Evolutionary conservation across 805 yeast genomes (phyloP).

Genomic region (Wickerhamomyces pijperi): DNA sequence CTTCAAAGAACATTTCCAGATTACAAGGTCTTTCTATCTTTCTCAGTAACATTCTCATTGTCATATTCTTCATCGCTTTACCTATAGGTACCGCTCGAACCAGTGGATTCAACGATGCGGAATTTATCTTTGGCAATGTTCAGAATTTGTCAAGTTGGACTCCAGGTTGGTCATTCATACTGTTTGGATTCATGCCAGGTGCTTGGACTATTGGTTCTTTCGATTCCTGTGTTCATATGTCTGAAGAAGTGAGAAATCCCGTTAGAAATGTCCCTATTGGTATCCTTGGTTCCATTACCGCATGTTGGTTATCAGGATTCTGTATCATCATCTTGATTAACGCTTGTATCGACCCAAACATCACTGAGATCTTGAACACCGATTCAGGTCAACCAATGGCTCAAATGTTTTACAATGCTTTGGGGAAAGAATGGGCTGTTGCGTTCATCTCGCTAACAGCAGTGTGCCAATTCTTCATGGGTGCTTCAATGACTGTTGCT

Average conservation of each 20-base stretch:
- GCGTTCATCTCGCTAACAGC: conserved; percentile 51
- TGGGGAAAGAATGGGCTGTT: conserved; percentile 55
- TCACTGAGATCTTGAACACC: too few species aligned
- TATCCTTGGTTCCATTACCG: conserved; percentile 42
- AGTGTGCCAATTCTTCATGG: conserved; percentile 55
- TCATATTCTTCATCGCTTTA: conserved; percentile 48
- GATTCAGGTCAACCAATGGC: conserved; percentile 51
- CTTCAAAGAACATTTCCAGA: conserved; percentile 45
- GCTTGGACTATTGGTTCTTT: conserved; percentile 70
- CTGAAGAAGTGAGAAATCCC: conserved; percentile 59
- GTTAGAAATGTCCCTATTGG: conserved; percentile 52
- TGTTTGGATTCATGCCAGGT: conserved; percentile 47
- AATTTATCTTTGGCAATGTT: conserved; percentile 41
- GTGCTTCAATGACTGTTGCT: conserved; percentile 50
- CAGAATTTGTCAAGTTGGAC: conserved; percentile 42
- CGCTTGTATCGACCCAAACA: conserved; percentile 21
- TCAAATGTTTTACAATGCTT: conserved; percentile 46
- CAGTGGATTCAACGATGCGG: conserved; percentile 26
- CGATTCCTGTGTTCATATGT: conserved; percentile 62
- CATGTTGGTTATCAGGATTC: conserved; percentile 51
- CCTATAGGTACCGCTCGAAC: conserved; percentile 40
- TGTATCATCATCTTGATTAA: conserved; percentile 42
- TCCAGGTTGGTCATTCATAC: conserved; percentile 41
- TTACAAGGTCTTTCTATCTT: conserved; percentile 49
- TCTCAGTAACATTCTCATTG: conserved; percentile 40